Evolutionary conservation across 169 alveolate genomes (phyloP).

Genomic region (Eimeria tenella): DNA sequence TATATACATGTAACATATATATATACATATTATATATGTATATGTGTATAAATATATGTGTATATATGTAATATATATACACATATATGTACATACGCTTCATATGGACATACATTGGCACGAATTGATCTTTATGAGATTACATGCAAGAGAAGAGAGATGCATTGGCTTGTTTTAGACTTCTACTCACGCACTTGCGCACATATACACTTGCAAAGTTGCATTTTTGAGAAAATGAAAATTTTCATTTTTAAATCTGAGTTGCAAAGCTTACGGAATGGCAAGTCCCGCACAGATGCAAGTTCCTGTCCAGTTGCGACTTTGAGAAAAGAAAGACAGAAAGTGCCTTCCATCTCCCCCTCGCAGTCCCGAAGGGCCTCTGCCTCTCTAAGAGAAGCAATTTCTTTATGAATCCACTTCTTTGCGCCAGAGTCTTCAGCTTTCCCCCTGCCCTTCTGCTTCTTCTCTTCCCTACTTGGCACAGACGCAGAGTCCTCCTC

Average conservation of each 20-base stretch:
- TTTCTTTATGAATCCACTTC: not conserved
- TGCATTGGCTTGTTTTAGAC: too few species aligned
- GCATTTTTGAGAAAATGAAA: not conserved
- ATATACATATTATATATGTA: too few species aligned
- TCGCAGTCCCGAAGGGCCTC: constrained; percentile 16
- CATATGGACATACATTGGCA: too few species aligned
- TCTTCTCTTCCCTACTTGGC: not conserved
- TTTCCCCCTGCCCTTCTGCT: constrained; percentile 1
- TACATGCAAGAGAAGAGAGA: too few species aligned
- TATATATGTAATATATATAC: too few species aligned
- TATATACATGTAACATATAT: too few species aligned
- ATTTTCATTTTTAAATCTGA: too few species aligned
- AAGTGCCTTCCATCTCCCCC: not conserved
- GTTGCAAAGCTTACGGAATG: constrained; percentile 17
- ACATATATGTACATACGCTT: too few species aligned
- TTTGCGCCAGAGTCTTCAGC: not conserved
- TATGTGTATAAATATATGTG: too few species aligned
- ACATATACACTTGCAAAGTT: not conserved
- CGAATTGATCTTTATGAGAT: too few species aligned
- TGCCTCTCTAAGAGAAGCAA: not conserved
- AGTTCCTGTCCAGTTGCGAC: constrained; percentile 39
- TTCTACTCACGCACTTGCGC: too few species aligned
- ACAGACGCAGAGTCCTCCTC: not conserved
- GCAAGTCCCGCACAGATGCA: constrained; percentile 42
- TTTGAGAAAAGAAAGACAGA: constrained; percentile 39